phyloP scores from a whole-genome alignment of 345 rosid genomes.

The Heritiera fomes region DNA sequence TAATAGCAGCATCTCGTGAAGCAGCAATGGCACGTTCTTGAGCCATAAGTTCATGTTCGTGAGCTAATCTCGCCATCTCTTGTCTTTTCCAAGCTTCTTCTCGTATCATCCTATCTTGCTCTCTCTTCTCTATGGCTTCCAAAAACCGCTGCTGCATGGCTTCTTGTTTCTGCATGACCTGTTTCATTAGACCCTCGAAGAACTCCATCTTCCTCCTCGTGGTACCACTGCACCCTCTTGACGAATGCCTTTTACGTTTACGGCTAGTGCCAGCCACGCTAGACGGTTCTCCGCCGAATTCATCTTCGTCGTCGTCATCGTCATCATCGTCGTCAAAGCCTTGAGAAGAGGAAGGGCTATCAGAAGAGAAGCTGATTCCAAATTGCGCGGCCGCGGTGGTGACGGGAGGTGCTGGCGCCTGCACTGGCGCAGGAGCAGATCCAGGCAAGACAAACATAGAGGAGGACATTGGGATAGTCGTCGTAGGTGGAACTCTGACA shows the following conservation, averaged over 20 bases:
- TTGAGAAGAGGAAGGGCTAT: conserved; percentile 62
- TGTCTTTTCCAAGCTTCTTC: conserved; percentile 89
- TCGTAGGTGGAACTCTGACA: conserved; percentile 33
- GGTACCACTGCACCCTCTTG: conserved; percentile 24
- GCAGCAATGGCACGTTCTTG: conserved; percentile 71
- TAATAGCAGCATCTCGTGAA: conserved; percentile 61
- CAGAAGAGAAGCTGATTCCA: conserved; percentile 58
- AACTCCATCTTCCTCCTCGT: conserved; percentile 63
- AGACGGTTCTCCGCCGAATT: conserved; percentile 43
- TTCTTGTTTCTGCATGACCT: conserved; percentile 82
- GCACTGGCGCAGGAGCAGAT: conserved; percentile 22
- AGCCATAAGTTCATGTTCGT: conserved; percentile 67
- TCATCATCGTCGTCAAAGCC: conserved; percentile 48
- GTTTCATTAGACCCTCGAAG: conserved; percentile 65
- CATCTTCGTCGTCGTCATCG: conserved; percentile 44
- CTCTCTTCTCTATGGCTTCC: conserved; percentile 81
- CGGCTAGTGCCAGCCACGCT: conserved; percentile 51
- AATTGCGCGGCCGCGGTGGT: conserved; percentile 21
- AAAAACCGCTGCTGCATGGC: conserved; percentile 70
- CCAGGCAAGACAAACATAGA: conserved; percentile 23
- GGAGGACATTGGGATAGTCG: conserved; percentile 20
- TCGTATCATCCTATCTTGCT: conserved; percentile 68
- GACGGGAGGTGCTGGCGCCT: not conserved
- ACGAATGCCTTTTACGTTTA: conserved; percentile 60
- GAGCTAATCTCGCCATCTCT: conserved; percentile 58